Percentiles rank a stretch among this genome's conserved stretches.
Evolutionary conservation across 2,329 filamentous ascomycete species (phyloP).

Genomic region (Periconia macrospinosa): DNA sequence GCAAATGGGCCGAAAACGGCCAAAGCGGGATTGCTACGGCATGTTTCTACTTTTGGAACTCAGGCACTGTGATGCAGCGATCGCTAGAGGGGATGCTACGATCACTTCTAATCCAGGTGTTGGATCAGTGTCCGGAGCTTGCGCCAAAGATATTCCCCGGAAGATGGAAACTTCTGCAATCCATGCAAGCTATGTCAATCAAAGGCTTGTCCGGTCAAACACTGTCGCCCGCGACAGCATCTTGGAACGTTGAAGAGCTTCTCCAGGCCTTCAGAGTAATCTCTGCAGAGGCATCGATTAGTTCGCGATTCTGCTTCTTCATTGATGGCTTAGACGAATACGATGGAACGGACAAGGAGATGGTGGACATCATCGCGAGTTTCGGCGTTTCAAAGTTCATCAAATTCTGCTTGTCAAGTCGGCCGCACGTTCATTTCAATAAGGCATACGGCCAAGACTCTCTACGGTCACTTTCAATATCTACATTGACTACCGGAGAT

Average conservation of each 20-base stretch:
- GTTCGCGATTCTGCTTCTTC: conserved; percentile 6
- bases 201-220: neutral
- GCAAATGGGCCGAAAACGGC: neutral
- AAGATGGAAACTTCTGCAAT: neutral
- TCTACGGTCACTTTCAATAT: neutral
- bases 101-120: neutral
- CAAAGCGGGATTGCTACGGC: neutral
- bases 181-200: too few species aligned
- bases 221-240: neutral
- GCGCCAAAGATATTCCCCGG: conserved; percentile 27
- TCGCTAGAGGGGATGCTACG: neutral
- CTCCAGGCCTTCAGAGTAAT: neutral
- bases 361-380: neutral
- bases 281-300: neutral
- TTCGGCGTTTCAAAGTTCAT: neutral
- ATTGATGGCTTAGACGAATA: conserved; percentile 15
- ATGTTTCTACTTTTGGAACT: conserved; percentile 3
- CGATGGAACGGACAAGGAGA: conserved; percentile 9
- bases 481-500: neutral
- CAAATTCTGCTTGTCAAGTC: conserved; percentile 14
- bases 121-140: conserved; percentile 1
- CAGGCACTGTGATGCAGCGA: neutral
- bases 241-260: neutral
- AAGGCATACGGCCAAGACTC: neutral
- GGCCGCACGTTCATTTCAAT: conserved; percentile 6